Conservation (phyloP, 2,329 filamentous ascomycete species). For the Tothia fuscella region DNA sequence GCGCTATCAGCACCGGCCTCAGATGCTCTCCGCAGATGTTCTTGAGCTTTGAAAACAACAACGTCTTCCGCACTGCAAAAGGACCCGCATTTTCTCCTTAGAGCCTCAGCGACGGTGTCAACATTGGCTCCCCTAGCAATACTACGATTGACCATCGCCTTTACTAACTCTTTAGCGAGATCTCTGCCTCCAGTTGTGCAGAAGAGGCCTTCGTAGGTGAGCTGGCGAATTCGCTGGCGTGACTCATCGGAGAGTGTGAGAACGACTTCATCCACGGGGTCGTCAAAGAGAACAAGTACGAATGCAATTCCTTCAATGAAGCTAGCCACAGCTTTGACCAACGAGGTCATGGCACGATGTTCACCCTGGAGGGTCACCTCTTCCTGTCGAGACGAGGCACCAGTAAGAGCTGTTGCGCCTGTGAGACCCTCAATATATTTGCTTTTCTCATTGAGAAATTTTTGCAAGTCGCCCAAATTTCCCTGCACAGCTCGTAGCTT, state of each 20-base stretch:
- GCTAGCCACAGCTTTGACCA: slow-evolving; percentile 75
- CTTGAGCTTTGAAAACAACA: slow-evolving; percentile 95
- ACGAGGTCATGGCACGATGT: slow-evolving; percentile 78
- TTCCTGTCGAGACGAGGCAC: slow-evolving; percentile 70
- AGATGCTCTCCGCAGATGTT: slow-evolving; percentile 78
- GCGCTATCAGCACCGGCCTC: slow-evolving; percentile 68
- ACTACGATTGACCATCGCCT: slow-evolving; percentile 95
- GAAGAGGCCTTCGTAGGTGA: slow-evolving; percentile 86
- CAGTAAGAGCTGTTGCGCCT: slow-evolving; percentile 75
- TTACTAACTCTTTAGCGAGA: slow-evolving; percentile 86
- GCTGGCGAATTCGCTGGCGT: slow-evolving; percentile 55
- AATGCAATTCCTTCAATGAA: slow-evolving; percentile 97
- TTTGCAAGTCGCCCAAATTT: slow-evolving; percentile 63
- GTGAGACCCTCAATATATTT: slow-evolving; percentile 86
- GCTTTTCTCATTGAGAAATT: slow-evolving; percentile 79
- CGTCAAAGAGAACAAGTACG: slow-evolving; percentile 86
- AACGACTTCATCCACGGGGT: slow-evolving; percentile 81
- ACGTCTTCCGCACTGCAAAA: slow-evolving; percentile 98
- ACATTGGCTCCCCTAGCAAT: slow-evolving; percentile 96
- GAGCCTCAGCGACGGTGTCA: slow-evolving; percentile 90
- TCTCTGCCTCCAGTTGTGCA: slow-evolving; percentile 69
- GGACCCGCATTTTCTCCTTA: slow-evolving; percentile 82
- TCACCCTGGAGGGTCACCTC: slow-evolving; percentile 88
- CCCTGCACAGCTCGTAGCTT: slow-evolving; percentile 72
- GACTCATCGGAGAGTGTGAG: slow-evolving; percentile 58